Base-by-base conservation (phyloP, 129 eudicot species). In the Silybum marianum region DNA sequence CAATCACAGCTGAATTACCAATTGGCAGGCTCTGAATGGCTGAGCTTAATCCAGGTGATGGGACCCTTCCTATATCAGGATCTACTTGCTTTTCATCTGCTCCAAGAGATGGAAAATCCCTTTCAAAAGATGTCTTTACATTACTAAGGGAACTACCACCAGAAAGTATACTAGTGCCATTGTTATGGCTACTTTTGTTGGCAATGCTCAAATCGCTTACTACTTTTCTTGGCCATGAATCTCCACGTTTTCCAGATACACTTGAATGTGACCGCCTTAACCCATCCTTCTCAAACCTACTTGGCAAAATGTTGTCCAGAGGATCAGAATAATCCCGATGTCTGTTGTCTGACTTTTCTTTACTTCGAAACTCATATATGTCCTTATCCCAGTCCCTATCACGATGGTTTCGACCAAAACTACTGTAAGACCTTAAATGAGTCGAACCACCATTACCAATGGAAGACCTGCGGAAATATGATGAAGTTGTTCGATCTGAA, bases 61-160 rank as follows among this genome's bases (percentile, higher is more conserved):
- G 87, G 14, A 90, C 89, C 71, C 97, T 85, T 69, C 90, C 90
- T 62, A 83, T 73, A 42, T 90, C 98, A 11, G 88, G 69, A 51
- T 87, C 87, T 23, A 48, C 71, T 40, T 83, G 92, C 79, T 87
- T 91, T 69, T 93, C 98, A 68, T 93, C 97, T 66, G 87, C 79
- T 71, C 95, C 97, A 75, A 96, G 91, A 26, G 93, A 90, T 13
- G 97, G 99, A 74, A 93, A 93, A 72, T 91, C 97, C 73, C 84
- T 87, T 78, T 93, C 97, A 86, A 96, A 89, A 38, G 91, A 77
- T 54, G 82, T 77, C 76, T 84, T 93, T 7, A 84, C 90, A 23
- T 81, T 82, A 38, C 83, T 63, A 82, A 82, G 68, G 23, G 88
- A 67, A 60, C 75, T 80, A 40, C 86, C 81, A 23, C 28, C 88